phyloP scores from a whole-genome alignment of 2,329 filamentous ascomycete genomes.

The Hymenoscyphus infarciens region DNA sequence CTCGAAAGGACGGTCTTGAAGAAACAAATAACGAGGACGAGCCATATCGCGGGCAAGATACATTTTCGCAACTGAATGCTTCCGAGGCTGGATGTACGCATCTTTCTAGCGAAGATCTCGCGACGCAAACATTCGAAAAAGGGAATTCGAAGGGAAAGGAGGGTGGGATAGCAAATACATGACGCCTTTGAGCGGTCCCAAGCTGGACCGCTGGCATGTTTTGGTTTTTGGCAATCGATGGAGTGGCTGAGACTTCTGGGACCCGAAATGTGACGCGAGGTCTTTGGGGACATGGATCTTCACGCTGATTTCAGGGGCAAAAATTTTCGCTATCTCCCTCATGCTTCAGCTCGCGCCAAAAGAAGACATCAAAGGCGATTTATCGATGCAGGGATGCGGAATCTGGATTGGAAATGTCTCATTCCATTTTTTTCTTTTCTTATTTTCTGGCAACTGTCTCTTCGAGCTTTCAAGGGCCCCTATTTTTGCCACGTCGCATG shows the following conservation, averaged over 20 bases:
- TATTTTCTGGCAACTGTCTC: no score
- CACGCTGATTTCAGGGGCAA: conserved; percentile 1
- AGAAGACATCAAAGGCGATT: not conserved
- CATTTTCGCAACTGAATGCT: conserved; percentile 5
- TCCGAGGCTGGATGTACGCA: not conserved
- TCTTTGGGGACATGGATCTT: not conserved
- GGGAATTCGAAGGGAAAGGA: not conserved
- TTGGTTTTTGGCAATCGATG: not conserved
- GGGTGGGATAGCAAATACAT: not conserved
- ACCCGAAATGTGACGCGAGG: not conserved
- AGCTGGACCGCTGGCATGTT: not conserved
- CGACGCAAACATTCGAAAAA: not conserved
- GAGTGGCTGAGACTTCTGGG: not conserved
- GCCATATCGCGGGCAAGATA: not conserved
- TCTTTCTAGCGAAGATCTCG: not conserved
- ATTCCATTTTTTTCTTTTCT: no score
- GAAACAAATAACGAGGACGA: conserved; percentile 4
- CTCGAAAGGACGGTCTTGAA: conserved; percentile 6
- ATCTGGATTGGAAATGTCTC: no score
- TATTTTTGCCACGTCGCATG: no score
- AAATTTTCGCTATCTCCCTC: not conserved
- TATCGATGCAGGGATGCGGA: no score
- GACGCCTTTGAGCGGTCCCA: no score
- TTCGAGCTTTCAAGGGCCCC: no score
- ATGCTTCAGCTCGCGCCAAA: not conserved